Base-by-base conservation (phyloP, 805 yeast genomes). In the Wickerhamiella spandovensis region DNA sequence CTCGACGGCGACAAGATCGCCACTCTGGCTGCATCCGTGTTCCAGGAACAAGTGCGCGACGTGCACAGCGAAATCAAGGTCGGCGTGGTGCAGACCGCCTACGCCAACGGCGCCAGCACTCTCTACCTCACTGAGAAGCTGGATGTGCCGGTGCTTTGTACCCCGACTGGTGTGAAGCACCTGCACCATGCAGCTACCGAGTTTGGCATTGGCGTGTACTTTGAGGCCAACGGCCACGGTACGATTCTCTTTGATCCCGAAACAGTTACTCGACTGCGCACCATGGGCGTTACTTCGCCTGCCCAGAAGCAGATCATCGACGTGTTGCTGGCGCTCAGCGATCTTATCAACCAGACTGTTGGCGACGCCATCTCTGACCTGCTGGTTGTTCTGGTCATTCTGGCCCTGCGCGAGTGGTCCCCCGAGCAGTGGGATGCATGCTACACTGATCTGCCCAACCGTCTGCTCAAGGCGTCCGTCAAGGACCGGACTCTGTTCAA, bases 161-260 rank as follows among this genome's bases (percentile, higher is more conserved):
- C 97, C 0, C 82, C 95, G 43, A 92, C 98, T 2, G 98, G 98
- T 39, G 98, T 92, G 35, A 92, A 92, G 67, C 95, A 92, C 68
- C 71, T 92, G 55, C 98, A 92, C 64, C 97, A 90, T 61, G 95
- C 88, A 47, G 92, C 95, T 1, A 78, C 75, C 53, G 74, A 78
- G 43, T 92, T 77, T 61, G 97, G 88, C 61, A 75, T 90, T 54
- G 98, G 98, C 23, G 81, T 92, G 15, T 92, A 92, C 67, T 92
- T 92, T 60, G 98, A 92, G 70, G 98, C 98, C 49, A 92, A 92
- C 64, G 98, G 98, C n/a, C 98, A 92, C 63, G 98, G 98, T 13
- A 92, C 98, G 0, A 95, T 90, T 6, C 72, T 87, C 20, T 92
- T 92, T 63, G 78, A 85, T 4, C 73, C 77, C 0, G 64, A 68